These are phyloP conservation scores for Rhinocladiella similis DNA, from an alignment of 2,329 filamentous ascomycete species.

Conservation along the genomic window DNA sequence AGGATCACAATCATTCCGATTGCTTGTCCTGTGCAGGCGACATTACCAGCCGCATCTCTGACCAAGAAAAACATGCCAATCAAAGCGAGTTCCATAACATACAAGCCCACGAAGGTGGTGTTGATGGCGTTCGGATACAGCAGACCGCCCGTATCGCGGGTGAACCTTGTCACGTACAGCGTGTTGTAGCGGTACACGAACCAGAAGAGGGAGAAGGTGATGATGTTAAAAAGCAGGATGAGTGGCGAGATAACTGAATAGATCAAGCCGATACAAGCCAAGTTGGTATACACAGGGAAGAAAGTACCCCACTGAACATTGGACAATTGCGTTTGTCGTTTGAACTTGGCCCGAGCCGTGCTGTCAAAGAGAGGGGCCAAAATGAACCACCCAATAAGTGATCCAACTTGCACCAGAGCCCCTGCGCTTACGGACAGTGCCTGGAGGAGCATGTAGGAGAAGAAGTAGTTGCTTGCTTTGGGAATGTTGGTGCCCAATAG, in stretches of 20 bases:
- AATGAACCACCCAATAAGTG: slow-evolving; percentile 77
- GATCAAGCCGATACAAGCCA: slow-evolving; percentile 87
- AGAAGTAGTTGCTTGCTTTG: slow-evolving; percentile 92
- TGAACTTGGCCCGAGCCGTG: slow-evolving; percentile 81
- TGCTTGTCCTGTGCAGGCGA: slow-evolving; percentile 71
- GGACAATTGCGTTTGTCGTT: slow-evolving; percentile 74
- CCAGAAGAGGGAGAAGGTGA: slow-evolving; percentile 91
- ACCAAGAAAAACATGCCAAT: slow-evolving; percentile 88
- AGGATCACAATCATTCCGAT: slow-evolving; percentile 79
- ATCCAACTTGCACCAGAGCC: slow-evolving; percentile 80
- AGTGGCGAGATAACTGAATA: slow-evolving; percentile 88
- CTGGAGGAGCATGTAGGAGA: slow-evolving; percentile 96
- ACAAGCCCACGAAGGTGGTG: slow-evolving; percentile 90
- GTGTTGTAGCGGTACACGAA: slow-evolving; percentile 94
- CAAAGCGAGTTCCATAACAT: slow-evolving; percentile 89
- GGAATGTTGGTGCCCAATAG: slow-evolving; percentile 78
- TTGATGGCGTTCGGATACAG: slow-evolving; percentile 92
- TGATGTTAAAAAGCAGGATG: slow-evolving; percentile 87
- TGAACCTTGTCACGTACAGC: slow-evolving; percentile 88
- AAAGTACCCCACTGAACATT: slow-evolving; percentile 87
- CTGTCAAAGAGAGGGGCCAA: slow-evolving; percentile 78
- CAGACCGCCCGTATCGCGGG: slow-evolving; percentile 86
- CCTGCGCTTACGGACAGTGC: slow-evolving; percentile 87
- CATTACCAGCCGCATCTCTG: slow-evolving; percentile 53
- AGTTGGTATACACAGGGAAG: slow-evolving; percentile 95